Base-by-base conservation (phyloP, 1,284 basidiomycete species). In the Pseudozyma sp. region DNA sequence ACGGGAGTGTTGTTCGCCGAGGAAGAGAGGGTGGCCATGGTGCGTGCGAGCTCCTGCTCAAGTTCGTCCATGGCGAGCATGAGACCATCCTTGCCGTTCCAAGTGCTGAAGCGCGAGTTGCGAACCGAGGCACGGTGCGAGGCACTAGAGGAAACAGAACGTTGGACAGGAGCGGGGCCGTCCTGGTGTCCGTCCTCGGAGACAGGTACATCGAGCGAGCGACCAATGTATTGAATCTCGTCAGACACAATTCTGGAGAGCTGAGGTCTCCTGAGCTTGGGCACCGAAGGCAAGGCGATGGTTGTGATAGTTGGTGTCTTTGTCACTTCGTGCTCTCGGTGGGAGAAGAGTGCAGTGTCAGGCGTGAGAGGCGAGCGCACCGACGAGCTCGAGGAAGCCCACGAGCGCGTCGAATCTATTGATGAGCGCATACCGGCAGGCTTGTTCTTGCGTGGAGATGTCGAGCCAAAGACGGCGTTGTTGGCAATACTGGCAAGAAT, bases 31-130 rank as follows among this genome's bases (percentile, higher is more conserved):
- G 59, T 61, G 14, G 38, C 63, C 69, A 71, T 71, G 42, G 69
- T 71, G 43, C 69, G 62, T 5, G 40, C 57, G 12, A 71, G 69
- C 55, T 71, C 69, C 54, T 61, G 59, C 31, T 71, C 69, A 7
- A 71, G 59, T n/a, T 71, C 62, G 48, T 64, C 69, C 69, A 71
- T 58, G 14, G 69, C 69, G 2, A 65, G 44, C 69, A 58, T 71
- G 55, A 71, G 59, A 25, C 62, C 69, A 18, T 71, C 69, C 52
- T 60, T 70, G 48, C 68, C 61, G 35, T 45, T 56, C 59, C 50
- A 53, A 0, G 55, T 61, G 51, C 51, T 62, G 51, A 62, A 61
- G 51, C 65, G 65, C n/a, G 52, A 59, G 25, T 47, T 40, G 45
- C 59, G 47, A 13, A 40, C 16, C n/a, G 59, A 61, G 18, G 45